Conservation (phyloP, 352 stramenopile genomes). For the Phytophthora megakarya region DNA sequence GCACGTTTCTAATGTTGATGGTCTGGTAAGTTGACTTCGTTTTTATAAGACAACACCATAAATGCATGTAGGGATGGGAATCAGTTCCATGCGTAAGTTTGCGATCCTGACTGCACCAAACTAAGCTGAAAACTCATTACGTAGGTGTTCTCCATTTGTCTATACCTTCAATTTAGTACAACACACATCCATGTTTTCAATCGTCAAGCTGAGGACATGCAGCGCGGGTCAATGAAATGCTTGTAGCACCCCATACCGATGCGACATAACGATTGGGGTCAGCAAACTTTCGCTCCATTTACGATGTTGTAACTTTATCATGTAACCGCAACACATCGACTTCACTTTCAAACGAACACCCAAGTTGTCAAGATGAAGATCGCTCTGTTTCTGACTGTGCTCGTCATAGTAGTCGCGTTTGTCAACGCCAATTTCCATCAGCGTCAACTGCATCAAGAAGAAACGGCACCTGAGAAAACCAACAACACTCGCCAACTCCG, state of each 20-base stretch:
- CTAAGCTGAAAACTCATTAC: background rate
- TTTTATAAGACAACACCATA: too few relatives aligned
- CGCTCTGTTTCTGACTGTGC: background rate
- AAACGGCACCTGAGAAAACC: background rate
- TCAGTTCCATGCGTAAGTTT: too few relatives aligned
- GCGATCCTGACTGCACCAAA: background rate
- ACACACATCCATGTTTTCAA: background rate
- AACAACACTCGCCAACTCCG: background rate
- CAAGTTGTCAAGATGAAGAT: background rate
- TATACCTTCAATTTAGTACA: background rate
- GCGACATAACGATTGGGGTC: conserved; percentile 12
- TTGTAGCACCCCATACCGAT: background rate
- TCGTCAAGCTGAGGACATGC: background rate
- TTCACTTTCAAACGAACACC: conserved; percentile 9
- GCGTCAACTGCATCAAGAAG: conserved; percentile 1
- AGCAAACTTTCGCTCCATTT: background rate
- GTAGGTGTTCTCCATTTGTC: background rate
- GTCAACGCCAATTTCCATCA: background rate
- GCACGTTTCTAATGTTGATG: too few relatives aligned
- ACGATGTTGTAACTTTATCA: background rate
- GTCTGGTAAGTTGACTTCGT: too few relatives aligned
- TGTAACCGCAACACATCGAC: background rate
- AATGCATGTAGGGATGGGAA: too few relatives aligned
- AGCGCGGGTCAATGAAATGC: background rate
- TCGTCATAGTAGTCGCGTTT: background rate